Base-by-base conservation (phyloP, 208 protist genomes). In the Phytomonas sp. region DNA sequence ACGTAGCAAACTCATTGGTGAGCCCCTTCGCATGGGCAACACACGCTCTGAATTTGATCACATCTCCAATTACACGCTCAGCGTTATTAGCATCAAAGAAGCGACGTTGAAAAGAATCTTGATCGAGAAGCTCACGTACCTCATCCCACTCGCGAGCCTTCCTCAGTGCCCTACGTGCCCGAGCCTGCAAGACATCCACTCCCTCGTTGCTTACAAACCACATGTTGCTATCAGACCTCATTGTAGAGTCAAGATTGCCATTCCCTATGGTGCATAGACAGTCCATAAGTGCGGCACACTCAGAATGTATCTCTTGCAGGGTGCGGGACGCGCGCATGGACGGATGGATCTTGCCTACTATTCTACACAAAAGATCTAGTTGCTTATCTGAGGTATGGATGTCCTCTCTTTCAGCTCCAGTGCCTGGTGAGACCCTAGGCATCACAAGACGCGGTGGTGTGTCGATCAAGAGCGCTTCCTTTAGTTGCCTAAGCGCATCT, bases 401-500 rank as follows among this genome's bases (percentile, higher is more conserved):
- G 20, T 56, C 46, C 20, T 20, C 46, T 26, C 46, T 56, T 26
- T 1, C 4, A 8, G 46, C 20, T 56, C 20, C 15, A 20, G 61
- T 33, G 23, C 15, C 6, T 13, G 23, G 0, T 64, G 61, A 28
- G 32, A 64, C 33, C 20, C 1, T 32, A 29, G 28, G 13, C 28
- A 32, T 15, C 36, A 61, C 31, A 33, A 67, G 64, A 43, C 68
- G 67, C 43, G 78, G 70, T 43, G 70, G 68, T 28, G 71, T 62
- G 64, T 81, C 72, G 8, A 82, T 67, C 15, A 63, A 62, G 28
- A 81, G 62, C 15, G 74, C 74, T 17, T 63, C 20, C 61, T 68
- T 70, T 29, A 83, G 75, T 60, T 83, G 78, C 34, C 73, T 72
- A 26, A 83, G 68, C 29, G 81, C 75, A n/a, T 78, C 71, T 17